Evolutionary conservation across 805 yeast species (phyloP).

Genomic region (Candida nitratophila): DNA sequence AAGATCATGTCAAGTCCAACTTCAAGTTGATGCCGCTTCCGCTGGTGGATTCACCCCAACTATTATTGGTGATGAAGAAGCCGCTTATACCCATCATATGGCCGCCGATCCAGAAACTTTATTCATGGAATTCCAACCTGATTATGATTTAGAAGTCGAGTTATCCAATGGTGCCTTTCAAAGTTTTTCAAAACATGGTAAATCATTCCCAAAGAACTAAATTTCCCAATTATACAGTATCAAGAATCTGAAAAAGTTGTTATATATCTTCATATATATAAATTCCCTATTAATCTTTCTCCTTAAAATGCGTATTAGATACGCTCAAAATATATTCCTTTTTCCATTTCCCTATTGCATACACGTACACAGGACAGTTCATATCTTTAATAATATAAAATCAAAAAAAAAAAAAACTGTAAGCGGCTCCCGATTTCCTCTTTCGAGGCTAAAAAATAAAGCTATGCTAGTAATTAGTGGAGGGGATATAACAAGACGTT

Average conservation of each 20-base stretch:
- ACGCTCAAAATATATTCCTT: too few species aligned
- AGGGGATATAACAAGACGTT: too few species aligned
- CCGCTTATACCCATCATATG: constrained; percentile 55
- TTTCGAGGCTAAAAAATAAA: too few species aligned
- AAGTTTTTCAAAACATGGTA: not conserved
- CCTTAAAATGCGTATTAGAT: too few species aligned
- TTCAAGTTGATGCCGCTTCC: constrained; percentile 49
- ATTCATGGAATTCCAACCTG: constrained; percentile 71
- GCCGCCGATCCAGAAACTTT: constrained; percentile 60
- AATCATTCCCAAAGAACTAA: not conserved
- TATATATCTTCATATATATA: not conserved
- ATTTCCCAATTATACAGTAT: too few species aligned
- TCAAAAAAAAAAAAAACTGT: too few species aligned
- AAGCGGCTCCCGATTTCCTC: too few species aligned
- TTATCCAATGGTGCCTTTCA: constrained; percentile 1
- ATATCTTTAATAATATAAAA: too few species aligned
- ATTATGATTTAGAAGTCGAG: constrained; percentile 42
- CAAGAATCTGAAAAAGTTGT: too few species aligned
- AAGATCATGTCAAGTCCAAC: constrained; percentile 56
- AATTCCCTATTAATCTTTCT: not conserved
- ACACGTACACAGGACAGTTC: too few species aligned
- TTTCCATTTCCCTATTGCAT: too few species aligned
- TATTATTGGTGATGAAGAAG: constrained; percentile 52
- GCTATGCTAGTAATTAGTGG: too few species aligned
- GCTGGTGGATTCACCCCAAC: constrained; percentile 32